Evolutionary conservation across 1,139 yeast species (phyloP), one percentile per base, ranked within the genome.

Genomic region (Scheffersomyces parashehatae): DNA sequence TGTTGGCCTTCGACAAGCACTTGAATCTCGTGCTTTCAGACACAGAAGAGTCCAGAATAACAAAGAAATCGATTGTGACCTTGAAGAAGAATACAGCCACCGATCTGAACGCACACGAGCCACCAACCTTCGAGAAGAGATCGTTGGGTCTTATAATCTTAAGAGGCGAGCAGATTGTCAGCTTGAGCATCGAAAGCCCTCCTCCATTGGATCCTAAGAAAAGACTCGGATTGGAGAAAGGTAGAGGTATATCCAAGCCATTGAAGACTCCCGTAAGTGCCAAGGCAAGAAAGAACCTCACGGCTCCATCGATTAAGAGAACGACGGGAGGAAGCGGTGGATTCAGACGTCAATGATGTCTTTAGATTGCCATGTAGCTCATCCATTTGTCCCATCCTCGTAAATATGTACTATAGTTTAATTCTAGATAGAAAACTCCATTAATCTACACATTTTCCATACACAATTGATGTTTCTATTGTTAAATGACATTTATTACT

Each of bases 141-240:
- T 70, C 82, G 2, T 66, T 93, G 35, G 99, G 99, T 0, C 74
- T 93, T 43, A 78, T 88, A 6, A 85, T 93, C 33, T 68, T 93
- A 39, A 77, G 99, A 52, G 99, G 99, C 2, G 97, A 88, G 51
- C 89, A 86, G 52, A 81, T 93, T 28, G 82, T 93, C n/a, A 82
- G 95, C 37, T 77, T 91, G 10, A 81, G 86, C 31, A 85, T 90
- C 29, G 96, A 89, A 59, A 82, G 90, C 33, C 82, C 86, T 4
- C 97, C 97, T 1, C 70, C 83, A 4, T 65, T 76, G 28, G 79
- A 75, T 45, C 65, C 73, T 15, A 68, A 67, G 42, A 60, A 69
- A 40, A 64, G 83, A 47, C 51, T 78, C 34, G 67, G 68, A 11
- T 60, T 73, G 47, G 67, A 65, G 12, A 65, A 70, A 36, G 83